These are phyloP conservation scores for Ustilago tritici DNA, from an alignment of 1,284 basidiomycete species.

Conservation along the genomic window DNA sequence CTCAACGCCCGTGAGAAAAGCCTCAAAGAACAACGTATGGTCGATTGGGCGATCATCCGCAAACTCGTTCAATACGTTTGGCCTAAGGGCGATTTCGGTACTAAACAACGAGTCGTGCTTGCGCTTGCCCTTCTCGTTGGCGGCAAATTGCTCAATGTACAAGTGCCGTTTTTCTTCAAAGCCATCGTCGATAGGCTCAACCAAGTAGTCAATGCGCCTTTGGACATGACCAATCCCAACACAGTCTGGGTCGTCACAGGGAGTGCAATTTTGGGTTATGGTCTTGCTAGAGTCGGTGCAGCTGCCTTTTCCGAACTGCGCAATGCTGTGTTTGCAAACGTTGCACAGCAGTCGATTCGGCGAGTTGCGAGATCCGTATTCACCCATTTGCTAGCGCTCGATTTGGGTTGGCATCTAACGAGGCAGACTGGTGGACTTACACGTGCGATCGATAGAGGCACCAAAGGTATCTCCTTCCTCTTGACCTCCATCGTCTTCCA, in stretches of 20 bases:
- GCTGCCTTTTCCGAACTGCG: slow-evolving; percentile 90
- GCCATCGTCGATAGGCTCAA: slow-evolving; percentile 88
- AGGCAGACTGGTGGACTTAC: slow-evolving; percentile 96
- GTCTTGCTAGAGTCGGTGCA: slow-evolving; percentile 87
- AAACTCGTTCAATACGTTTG: slow-evolving; percentile 74
- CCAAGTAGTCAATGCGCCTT: slow-evolving; percentile 62
- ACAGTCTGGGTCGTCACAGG: slow-evolving; percentile 93
- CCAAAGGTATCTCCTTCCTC: slow-evolving; percentile 96
- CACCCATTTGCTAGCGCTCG: slow-evolving; percentile 88
- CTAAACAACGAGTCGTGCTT: slow-evolving; percentile 80
- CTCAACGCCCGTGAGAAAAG: slow-evolving; percentile 50
- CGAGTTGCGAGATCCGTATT: slow-evolving; percentile 94
- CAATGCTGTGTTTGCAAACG: slow-evolving; percentile 95
- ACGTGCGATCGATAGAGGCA: slow-evolving; percentile 94
- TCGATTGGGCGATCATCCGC: slow-evolving; percentile 74
- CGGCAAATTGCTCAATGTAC: slow-evolving; percentile 94
- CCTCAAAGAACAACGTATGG: slow-evolving; percentile 58
- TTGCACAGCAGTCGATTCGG: slow-evolving; percentile 92
- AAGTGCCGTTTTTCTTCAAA: slow-evolving; percentile 97
- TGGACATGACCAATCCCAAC: slow-evolving; percentile 81
- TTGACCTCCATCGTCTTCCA: slow-evolving; percentile 93
- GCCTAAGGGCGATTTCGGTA: slow-evolving; percentile 73
- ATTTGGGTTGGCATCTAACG: slow-evolving; percentile 91
- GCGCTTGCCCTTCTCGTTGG: slow-evolving; percentile 85
- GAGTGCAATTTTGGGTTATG: slow-evolving; percentile 89